phyloP scores from a whole-genome alignment of 108 stramenopile genomes.

The Stephanodiscus minutulus region DNA sequence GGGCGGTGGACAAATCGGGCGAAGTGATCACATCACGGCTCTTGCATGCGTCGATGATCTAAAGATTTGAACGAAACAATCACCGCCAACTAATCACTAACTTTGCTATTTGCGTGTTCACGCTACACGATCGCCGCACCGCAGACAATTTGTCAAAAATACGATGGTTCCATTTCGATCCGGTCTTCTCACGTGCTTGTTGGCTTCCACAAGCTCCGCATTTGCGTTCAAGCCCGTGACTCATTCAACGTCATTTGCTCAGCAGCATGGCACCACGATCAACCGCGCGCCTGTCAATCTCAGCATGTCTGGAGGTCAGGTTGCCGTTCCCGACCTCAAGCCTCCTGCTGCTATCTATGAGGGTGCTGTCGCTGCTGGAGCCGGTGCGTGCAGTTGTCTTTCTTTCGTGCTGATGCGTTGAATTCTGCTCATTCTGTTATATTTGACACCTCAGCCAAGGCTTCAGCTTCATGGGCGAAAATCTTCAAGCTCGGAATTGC shows the following conservation, averaged over 20 bases:
- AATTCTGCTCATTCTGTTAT: not conserved
- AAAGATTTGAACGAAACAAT: not conserved
- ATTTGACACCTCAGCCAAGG: constrained; percentile 50
- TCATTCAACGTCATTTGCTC: constrained; percentile 27
- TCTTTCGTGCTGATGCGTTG: not conserved
- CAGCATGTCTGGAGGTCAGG: constrained; percentile 60
- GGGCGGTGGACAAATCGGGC: too few species aligned
- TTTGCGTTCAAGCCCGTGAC: constrained; percentile 41
- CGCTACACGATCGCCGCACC: not conserved
- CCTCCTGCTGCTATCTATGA: constrained; percentile 75
- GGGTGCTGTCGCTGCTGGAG: constrained; percentile 81
- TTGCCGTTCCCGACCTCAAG: constrained; percentile 56
- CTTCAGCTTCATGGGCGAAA: constrained; percentile 63
- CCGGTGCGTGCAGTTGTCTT: constrained; percentile 4
- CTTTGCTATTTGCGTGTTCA: not conserved
- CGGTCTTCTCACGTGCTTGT: constrained; percentile 31
- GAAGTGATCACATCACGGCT: too few species aligned
- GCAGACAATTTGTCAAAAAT: not conserved
- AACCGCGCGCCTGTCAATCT: constrained; percentile 40
- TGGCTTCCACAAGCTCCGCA: constrained; percentile 46
- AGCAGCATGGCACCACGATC: constrained; percentile 12
- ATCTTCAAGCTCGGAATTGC: constrained; percentile 88
- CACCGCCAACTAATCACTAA: not conserved
- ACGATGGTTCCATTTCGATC: constrained; percentile 45
- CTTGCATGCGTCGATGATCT: not conserved